Base-by-base conservation (phyloP, 2,329 filamentous ascomycete species). In the Chrysosporium queenslandicum region DNA sequence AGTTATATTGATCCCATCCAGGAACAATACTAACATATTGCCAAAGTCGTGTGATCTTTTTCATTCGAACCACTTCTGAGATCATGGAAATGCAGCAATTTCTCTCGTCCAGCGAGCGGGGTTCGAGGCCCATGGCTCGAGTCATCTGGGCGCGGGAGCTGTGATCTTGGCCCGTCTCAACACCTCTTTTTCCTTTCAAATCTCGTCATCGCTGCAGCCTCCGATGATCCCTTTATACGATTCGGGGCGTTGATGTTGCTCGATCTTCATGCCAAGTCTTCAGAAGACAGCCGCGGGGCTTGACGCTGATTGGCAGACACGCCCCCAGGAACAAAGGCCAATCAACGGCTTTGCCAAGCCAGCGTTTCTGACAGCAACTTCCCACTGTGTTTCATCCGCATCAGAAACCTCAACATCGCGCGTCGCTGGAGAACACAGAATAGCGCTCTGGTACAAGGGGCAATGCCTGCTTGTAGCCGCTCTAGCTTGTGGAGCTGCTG, bases 261-360 rank as follows among this genome's bases (percentile, higher is more conserved):
- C n/a, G n/a, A n/a, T 11, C 32, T 12, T 14, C 32, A n/a, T n/a
- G 32, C 32, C 32, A 36, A 36, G 32, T 12, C 32, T n/a, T 36
- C 32, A 12, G 20, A 25, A 8, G n/a, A n/a, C n/a, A 23, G 39
- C 27, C 9, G 27, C 4, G 20, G 11, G 7, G 20, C 5, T 12
- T 4, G 32, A 41, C 29, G 6, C 32, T 48, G 46, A 48, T 48
- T 48, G 46, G 46, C 20, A 21, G 34, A 16, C 7, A 5, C 46
- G 30, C 20, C 2, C 16, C 6, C 25, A 48, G 18, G 12, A n/a
- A 34, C 27, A 32, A 14, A 12, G 23, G 49, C 49, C 49, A 51
- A 37, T 39, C 27, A 51, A 51, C 40, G 6, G 6, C 18, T 20
- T 18, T 39, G 49, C 49, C 49, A 51, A 51, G 49, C 39, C 49